phyloP scores from a whole-genome alignment of 2,329 filamentous ascomycete genomes.

The Nothophoma quercina region DNA sequence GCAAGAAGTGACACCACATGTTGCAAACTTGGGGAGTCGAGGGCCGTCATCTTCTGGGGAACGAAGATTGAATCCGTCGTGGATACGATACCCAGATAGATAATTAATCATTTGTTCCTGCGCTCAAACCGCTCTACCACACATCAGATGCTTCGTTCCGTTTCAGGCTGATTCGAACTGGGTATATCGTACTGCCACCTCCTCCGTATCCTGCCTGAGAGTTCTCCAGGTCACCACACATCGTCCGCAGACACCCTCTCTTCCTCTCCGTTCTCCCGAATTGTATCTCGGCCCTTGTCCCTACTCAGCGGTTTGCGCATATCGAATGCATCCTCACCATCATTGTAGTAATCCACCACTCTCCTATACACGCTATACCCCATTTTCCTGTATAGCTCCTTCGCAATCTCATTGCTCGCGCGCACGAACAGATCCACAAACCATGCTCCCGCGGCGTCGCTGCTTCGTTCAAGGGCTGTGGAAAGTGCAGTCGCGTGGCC shows the following conservation, averaged over 20 bases:
- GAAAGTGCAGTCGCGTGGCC: constrained; percentile 88
- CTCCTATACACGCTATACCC: constrained; percentile 88
- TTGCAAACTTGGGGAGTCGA: background rate
- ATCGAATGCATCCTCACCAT: constrained; percentile 95
- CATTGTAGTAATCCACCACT: constrained; percentile 91
- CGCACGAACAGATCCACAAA: constrained; percentile 96
- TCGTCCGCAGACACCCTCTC: constrained; percentile 81
- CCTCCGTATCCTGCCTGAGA: too few species aligned
- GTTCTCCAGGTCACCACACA: constrained; percentile 69
- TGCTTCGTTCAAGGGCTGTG: constrained; percentile 79
- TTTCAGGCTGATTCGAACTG: too few species aligned
- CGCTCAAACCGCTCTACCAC: too few species aligned
- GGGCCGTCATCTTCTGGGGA: background rate
- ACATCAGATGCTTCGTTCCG: too few species aligned
- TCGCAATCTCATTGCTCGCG: constrained; percentile 85
- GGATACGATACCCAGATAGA: constrained; percentile 4
- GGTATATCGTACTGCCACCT: too few species aligned
- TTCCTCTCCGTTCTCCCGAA: constrained; percentile 81
- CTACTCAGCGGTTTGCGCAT: constrained; percentile 92
- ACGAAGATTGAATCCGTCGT: background rate
- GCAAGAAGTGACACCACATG: background rate
- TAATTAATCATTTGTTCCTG: background rate
- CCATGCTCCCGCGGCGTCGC: constrained; percentile 84
- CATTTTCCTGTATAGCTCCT: constrained; percentile 87
- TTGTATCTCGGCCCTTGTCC: constrained; percentile 77